Base-by-base conservation (phyloP, 345 rosid genomes). In the Theobroma cacao region DNA sequence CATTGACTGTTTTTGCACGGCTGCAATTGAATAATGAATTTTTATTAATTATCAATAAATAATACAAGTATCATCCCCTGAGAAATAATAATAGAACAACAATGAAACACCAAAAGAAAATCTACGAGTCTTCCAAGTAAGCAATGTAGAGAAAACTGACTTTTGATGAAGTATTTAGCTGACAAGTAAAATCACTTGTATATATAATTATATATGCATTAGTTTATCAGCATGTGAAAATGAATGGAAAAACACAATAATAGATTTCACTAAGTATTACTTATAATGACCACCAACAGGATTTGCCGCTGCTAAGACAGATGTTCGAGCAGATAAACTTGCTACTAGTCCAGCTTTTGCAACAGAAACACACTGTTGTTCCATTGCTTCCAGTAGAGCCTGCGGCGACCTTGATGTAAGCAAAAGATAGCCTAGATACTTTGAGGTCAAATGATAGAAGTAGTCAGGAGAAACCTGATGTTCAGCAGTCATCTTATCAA, bases 301-400 rank as follows among this genome's bases (percentile, higher is more conserved):
- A 84, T 92, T 96, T 83, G 98, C 98, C 11, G 98, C 99, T 78
- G 99, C 99, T 82, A 96, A 87, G 84, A 96, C 89, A 53, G 99
- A 90, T 83, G 98, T 96, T 79, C 98, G 87, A 72, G 99, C 99
- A 68, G 98, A 94, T 80, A 94, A 87, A 88, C 97, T 96, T 64
- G 99, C 98, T 48, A 96, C 93, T 68, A 96, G 90, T 80, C 99
- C 99, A 80, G 99, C 99, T 85, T 96, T 96, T 67, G 99, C 98
- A 67, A 96, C 94, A 78, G 99, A 96, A 78, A 96, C 99, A 81
- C 97, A 90, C 82, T 91, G 99, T 85, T 96, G 99, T 81, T 96
- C 99, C 99, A 96, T 94, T 80, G 99, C 99, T 90, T 96, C 99
- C 85, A 96, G 87, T 80, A 96, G 88, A 70, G 98, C 94, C 99